Base-by-base conservation (phyloP, 2,329 filamentous ascomycete species). In the Microsporum canis region DNA sequence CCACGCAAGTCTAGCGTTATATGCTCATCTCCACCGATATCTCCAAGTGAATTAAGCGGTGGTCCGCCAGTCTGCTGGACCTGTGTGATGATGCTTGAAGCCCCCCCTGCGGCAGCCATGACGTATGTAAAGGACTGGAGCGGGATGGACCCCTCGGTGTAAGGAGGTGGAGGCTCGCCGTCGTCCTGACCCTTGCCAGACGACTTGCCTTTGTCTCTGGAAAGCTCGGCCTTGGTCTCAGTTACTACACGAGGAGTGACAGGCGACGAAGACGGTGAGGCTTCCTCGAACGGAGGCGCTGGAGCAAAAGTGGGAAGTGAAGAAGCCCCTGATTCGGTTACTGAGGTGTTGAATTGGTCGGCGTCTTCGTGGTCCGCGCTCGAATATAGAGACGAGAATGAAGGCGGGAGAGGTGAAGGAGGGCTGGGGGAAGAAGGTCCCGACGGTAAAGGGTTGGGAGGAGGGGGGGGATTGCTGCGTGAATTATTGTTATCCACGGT, bases 11-110 rank as follows among this genome's bases (percentile, higher is more conserved):
- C 92, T 77, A 97, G 86, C 38, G 88, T 89, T 67, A 97, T 95
- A 65, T 94, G 92, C 78, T 97, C 92, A 78, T 97, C 92, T 64
- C 88, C 87, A 57, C 64, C 64, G 56, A 66, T 62, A 57, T 66
- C 64, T 84, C 89, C 90, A 63, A 97, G 81, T 60, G 89, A 88
- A 75, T 94, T 95, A 68, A 96, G 85, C 41, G 91, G 88, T 69
- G 91, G 88, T 27, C 83, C 81, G 58, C 88, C 91, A 66, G 88
- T 88, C 77, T 99, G 94, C 73, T 95, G 91, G 69, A 99, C 94
- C 79, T 99, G 94, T 77, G 94, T 99, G 78, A 99, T 95, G 73
- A 99, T 96, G 84, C 94, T 97, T 79, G 91, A 88, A 69, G 91
- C 89, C 79, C 91, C 92, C 81, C 92, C 92, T 77, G 92, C 91